These are phyloP conservation scores for Haberlea rhodopensis DNA, from an alignment of 257 asterid genomes.

Conservation along the genomic window DNA sequence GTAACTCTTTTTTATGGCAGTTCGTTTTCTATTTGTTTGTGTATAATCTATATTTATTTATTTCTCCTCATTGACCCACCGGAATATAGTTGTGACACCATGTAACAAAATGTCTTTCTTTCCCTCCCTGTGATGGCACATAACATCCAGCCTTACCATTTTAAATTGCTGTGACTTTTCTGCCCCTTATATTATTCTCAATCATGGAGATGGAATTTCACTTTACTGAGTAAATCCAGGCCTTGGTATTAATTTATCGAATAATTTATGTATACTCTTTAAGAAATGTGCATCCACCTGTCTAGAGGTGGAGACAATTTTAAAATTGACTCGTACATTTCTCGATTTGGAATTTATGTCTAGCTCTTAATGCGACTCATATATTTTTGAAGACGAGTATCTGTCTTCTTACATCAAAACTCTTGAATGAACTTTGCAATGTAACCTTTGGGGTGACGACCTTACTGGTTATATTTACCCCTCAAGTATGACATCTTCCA, in stretches of 20 bases:
- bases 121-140: slow-evolving; percentile 21
- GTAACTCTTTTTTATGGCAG: slow-evolving; percentile 19
- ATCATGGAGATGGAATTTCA: slow-evolving; percentile 16
- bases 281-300: not conserved
- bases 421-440: slow-evolving; percentile 5
- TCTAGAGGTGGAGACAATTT: slow-evolving; percentile 13
- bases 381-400: not conserved
- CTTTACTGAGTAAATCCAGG: slow-evolving; percentile 17
- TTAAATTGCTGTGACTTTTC: slow-evolving; percentile 14
- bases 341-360: slow-evolving; percentile 3
- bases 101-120: slow-evolving; percentile 6
- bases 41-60: slow-evolving; percentile 20
- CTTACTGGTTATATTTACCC: not conserved
- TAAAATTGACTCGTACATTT: slow-evolving; percentile 16
- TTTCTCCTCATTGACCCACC: slow-evolving; percentile 24
- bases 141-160: slow-evolving; percentile 7
- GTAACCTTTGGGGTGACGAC: slow-evolving; percentile 14
- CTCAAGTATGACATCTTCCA: slow-evolving; percentile 10
- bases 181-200: slow-evolving; percentile 11
- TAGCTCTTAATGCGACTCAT: slow-evolving; percentile 8
- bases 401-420: not conserved
- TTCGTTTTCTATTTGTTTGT: slow-evolving; percentile 21
- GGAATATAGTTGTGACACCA: slow-evolving; percentile 16
- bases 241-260: not conserved
- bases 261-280: not conserved